These are phyloP conservation scores for Lagenidium giganteum DNA, from an alignment of 352 stramenopile genomes.

Conservation along the genomic window DNA sequence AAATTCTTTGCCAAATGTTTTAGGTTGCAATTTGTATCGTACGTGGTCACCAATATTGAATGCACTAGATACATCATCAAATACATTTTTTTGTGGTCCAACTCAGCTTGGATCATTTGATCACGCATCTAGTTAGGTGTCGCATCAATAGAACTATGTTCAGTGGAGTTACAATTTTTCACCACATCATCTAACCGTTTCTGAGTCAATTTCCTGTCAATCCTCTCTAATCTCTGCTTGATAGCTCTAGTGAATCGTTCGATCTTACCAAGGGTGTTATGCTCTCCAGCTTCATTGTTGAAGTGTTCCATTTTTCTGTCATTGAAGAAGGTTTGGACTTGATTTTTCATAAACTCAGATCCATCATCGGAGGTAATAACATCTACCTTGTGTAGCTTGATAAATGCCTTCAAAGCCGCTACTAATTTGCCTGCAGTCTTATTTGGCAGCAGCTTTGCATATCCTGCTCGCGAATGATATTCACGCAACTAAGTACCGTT, in stretches of 20 bases:
- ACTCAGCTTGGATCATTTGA: slow-evolving; percentile 8
- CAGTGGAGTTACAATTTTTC: slow-evolving; percentile 22
- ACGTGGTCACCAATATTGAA: slow-evolving; percentile 2
- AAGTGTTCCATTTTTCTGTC: slow-evolving; percentile 21
- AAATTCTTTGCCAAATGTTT: too few species aligned
- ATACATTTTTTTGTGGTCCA: slow-evolving; percentile 11
- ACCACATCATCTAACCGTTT: slow-evolving; percentile 16
- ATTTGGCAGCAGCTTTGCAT: slow-evolving; percentile 23
- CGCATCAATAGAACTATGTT: slow-evolving; percentile 11
- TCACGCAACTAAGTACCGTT: slow-evolving; percentile 16
- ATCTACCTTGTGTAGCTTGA: slow-evolving; percentile 13
- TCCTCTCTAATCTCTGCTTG: slow-evolving; percentile 18
- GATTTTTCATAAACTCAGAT: slow-evolving; percentile 19
- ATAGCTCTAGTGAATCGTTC: slow-evolving; percentile 25
- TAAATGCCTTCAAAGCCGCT: slow-evolving; percentile 13
- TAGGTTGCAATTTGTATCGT: too few species aligned
- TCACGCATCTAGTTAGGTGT: slow-evolving; percentile 17
- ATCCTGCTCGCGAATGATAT: slow-evolving; percentile 23
- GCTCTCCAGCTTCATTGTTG: slow-evolving; percentile 24
- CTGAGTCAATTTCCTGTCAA: slow-evolving; percentile 9
- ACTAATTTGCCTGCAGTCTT: slow-evolving; percentile 20
- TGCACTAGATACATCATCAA: slow-evolving; percentile 7
- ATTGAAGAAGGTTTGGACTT: slow-evolving; percentile 17
- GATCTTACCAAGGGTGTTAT: slow-evolving; percentile 26
- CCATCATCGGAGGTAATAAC: slow-evolving; percentile 27